phyloP scores from a whole-genome alignment of 1,284 basidiomycete species.

The Tausonia pullulans region DNA sequence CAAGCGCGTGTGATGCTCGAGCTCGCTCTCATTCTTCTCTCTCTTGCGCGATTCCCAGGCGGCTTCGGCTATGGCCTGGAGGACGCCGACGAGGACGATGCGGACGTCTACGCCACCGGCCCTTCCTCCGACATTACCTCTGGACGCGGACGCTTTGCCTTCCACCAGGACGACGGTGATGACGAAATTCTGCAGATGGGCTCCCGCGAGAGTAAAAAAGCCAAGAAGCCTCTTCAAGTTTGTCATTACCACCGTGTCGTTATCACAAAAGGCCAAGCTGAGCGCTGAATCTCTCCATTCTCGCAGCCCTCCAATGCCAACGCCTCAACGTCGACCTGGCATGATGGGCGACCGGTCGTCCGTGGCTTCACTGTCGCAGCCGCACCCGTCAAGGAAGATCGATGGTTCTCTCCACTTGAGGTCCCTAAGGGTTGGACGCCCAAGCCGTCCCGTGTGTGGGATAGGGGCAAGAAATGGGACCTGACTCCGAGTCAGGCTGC shows the following conservation, averaged over 20 bases:
- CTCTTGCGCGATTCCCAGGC: conserved; percentile 36
- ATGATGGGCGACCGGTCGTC: conserved; percentile 62
- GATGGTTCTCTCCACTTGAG: conserved; percentile 68
- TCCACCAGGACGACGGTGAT: conserved; percentile 51
- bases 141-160: conserved; percentile 46
- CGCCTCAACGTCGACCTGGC: conserved; percentile 36
- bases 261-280: neutral
- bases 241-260: neutral
- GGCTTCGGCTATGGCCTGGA: conserved; percentile 74
- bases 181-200: conserved; percentile 45
- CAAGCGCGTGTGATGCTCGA: no score
- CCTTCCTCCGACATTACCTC: conserved; percentile 27
- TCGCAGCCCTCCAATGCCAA: neutral
- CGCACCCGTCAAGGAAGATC: conserved; percentile 56
- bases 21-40: neutral
- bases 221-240: no score
- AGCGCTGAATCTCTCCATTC: no score
- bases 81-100: conserved; percentile 77
- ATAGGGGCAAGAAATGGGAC: conserved; percentile 42
- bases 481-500: conserved; percentile 31
- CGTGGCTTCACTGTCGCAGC: conserved; percentile 62
- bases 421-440: conserved; percentile 75
- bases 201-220: conserved; percentile 1
- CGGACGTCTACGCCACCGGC: conserved; percentile 63
- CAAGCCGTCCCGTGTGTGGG: conserved; percentile 69